Evolutionary conservation across 2,329 filamentous ascomycete species (phyloP), one percentile per base, ranked within the genome.

Genomic region (Fusarium ambrosium): DNA sequence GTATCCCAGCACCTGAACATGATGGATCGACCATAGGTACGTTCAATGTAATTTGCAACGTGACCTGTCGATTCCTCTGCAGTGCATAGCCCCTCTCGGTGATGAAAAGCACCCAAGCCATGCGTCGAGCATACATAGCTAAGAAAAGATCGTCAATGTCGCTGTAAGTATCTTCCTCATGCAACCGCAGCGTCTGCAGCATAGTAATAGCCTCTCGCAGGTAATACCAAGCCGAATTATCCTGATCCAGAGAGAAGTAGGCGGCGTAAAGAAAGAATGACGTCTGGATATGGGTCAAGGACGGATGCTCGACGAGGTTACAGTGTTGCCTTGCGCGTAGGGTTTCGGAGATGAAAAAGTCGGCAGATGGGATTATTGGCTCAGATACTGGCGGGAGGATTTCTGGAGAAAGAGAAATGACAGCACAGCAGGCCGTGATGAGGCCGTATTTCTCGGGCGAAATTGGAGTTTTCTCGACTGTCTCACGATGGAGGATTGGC

Each of bases 201-300:
- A 79, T 74, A 0, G 81, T 81, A 2, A 80, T 81, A 1, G 81
- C 66, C 60, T 82, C 80, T 29, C 79, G 69, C 0, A 82, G 41
- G 13, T 82, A 80, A 56, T 78, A 80, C 80, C 81, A 83, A 0
- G 81, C 80, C 0, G 79, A 73, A n/a, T 82, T 82, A 16, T 82
- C 80, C 18, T 79, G 82, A 2, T 76, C 79, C 14, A 81, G 56
- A 2, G 77, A 78, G 18, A 82, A 82, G 34, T 77, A 79, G 0
- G 77, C 74, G 0, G 80, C 75, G 7, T 79, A 82, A 0, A 83
- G 75, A 9, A 83, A 81, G 70, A 82, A 83, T 0, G 81, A 83
- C 4, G 80, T 81, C 13, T 81, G 78, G 0, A 81, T 74, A 2
- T 79, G 75, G 2, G 63, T 72, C 1, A 83, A 67, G 0, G 80